These are phyloP conservation scores for Xylariaceae sp. DNA, from an alignment of 2,329 filamentous ascomycete genomes.

Conservation along the genomic window DNA sequence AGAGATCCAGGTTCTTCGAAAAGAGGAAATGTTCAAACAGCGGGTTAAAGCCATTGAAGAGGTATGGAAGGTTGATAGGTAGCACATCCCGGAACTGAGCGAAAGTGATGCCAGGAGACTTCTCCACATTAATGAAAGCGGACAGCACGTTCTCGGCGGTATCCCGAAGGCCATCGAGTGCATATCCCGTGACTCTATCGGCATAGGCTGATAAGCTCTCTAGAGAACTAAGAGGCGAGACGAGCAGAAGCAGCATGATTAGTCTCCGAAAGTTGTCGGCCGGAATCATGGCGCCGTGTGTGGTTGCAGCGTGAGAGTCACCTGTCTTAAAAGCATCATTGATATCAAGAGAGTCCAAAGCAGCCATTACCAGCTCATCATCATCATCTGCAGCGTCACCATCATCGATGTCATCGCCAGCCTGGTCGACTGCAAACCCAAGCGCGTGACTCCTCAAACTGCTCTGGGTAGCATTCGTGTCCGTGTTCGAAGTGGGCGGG, in stretches of 20 bases:
- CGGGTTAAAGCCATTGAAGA: conserved; percentile 72
- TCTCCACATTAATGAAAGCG: conserved; percentile 70
- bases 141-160: conserved; percentile 71
- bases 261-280: conserved; percentile 75
- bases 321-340: conserved; percentile 65
- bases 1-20: conserved; percentile 73
- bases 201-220: conserved; percentile 69
- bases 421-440: conserved; percentile 57
- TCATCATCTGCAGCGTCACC: conserved; percentile 60
- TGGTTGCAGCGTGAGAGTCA: conserved; percentile 51
- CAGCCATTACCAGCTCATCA: conserved; percentile 71
- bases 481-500: conserved; percentile 23
- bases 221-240: conserved; percentile 69
- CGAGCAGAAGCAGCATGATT: conserved; percentile 72
- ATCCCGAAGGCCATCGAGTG: conserved; percentile 63
- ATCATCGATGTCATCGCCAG: conserved; percentile 50
- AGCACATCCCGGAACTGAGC: conserved; percentile 66
- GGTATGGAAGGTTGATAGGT: conserved; percentile 65
- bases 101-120: conserved; percentile 67
- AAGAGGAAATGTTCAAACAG: conserved; percentile 80
- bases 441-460: conserved; percentile 32
- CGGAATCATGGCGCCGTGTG: conserved; percentile 72
- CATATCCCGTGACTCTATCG: conserved; percentile 59
- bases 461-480: conserved; percentile 8
- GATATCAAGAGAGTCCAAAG: conserved; percentile 71